A percentile compares a stretch with the other conserved stretches of the same genome.
Evolutionary conservation across 1,284 basidiomycete genomes (phyloP).

Genomic region (Sporisorium scitamineum): DNA sequence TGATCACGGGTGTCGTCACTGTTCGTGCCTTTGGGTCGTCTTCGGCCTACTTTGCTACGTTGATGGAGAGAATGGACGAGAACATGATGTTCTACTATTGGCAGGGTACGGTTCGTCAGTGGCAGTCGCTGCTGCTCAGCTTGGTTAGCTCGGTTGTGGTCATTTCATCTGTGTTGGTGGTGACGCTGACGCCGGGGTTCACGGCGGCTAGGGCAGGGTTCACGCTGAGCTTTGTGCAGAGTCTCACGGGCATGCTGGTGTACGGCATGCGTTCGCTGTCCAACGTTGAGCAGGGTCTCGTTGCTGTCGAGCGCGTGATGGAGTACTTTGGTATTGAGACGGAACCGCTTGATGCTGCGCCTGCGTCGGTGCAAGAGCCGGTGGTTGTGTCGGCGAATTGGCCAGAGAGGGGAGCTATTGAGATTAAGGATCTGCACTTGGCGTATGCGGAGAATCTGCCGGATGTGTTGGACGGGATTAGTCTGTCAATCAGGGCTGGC

Average conservation of each 20-base stretch:
- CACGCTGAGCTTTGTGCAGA: slow-evolving; percentile 61
- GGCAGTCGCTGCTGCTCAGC: slow-evolving; percentile 80
- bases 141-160: slow-evolving; percentile 60
- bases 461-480: slow-evolving; percentile 71
- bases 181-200: slow-evolving; percentile 33
- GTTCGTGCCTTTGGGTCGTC: slow-evolving; percentile 79
- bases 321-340: slow-evolving; percentile 58
- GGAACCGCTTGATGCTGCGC: slow-evolving; percentile 55
- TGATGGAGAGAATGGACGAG: slow-evolving; percentile 77
- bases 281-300: slow-evolving; percentile 69
- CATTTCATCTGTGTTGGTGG: slow-evolving; percentile 57
- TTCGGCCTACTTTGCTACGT: slow-evolving; percentile 73
- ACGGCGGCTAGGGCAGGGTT: slow-evolving; percentile 51
- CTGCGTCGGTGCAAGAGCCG: slow-evolving; percentile 16
- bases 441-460: slow-evolving; percentile 72
- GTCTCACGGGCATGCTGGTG: slow-evolving; percentile 49
- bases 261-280: slow-evolving; percentile 65
- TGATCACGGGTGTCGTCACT: slow-evolving; percentile 85
- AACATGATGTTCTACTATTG: slow-evolving; percentile 92
- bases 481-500: slow-evolving; percentile 69
- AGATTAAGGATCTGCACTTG: slow-evolving; percentile 68
- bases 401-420: slow-evolving; percentile 64
- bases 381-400: slow-evolving; percentile 51
- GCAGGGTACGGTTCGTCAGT: slow-evolving; percentile 82
- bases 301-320: slow-evolving; percentile 66